Evolutionary conservation across 148 eudicot species (phyloP).

Genomic region (Amaranthus palmeri): DNA sequence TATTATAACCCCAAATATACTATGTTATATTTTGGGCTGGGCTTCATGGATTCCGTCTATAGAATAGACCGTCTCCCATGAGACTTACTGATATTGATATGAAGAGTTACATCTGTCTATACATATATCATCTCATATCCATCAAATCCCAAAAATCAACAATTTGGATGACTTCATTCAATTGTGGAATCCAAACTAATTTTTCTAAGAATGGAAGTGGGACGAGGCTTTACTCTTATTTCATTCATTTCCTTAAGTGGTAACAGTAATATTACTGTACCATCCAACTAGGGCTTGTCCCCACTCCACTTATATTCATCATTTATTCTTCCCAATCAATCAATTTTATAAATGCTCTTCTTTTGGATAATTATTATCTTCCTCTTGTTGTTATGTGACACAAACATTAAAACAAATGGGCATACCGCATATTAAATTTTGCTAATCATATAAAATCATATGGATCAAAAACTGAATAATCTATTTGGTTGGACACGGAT

Average conservation of each 20-base stretch:
- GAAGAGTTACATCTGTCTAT: not conserved
- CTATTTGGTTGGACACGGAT: too few species aligned
- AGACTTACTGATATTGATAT: not conserved
- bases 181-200: not conserved
- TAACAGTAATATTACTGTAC: constrained; percentile 3
- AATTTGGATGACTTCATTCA: not conserved
- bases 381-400: too few species aligned
- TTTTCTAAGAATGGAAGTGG: constrained; percentile 38
- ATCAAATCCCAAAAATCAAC: not conserved
- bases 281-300: not conserved
- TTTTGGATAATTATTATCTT: too few species aligned
- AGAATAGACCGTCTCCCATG: too few species aligned
- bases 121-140: not conserved
- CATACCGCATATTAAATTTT: too few species aligned
- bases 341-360: too few species aligned
- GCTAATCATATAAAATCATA: too few species aligned
- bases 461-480: too few species aligned
- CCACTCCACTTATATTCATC: not conserved
- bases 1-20: too few species aligned
- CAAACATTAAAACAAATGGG: too few species aligned
- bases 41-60: too few species aligned
- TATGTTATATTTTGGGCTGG: too few species aligned
- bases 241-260: constrained; percentile 36
- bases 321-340: not conserved
- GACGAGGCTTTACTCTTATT: constrained; percentile 22